Evolutionary conservation across 495 filamentous ascomycete species (phyloP).

Genomic region (Cryomyces minteri): DNA sequence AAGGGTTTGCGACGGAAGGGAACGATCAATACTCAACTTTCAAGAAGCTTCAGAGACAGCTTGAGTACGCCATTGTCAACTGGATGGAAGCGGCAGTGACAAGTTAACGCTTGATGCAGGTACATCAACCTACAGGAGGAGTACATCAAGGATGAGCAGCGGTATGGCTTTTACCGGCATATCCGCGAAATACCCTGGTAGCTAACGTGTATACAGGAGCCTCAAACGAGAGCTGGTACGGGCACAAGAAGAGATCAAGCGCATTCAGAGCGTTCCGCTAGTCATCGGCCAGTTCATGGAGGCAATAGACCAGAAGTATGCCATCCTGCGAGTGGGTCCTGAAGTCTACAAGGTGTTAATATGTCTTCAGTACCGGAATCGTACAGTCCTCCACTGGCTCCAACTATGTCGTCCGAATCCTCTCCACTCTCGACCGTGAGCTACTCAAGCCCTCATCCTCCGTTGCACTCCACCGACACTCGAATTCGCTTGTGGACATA

Average conservation of each 20-base stretch:
- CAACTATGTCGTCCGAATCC: slow-evolving; percentile 96
- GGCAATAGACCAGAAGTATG: slow-evolving; percentile 97
- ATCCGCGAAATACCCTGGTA: not conserved
- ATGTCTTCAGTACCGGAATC: slow-evolving; percentile 62
- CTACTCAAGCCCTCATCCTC: slow-evolving; percentile 93
- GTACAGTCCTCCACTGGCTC: slow-evolving; percentile 96
- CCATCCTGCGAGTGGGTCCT: not conserved
- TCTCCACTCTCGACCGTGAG: slow-evolving; percentile 96
- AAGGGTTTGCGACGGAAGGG: slow-evolving; percentile 61
- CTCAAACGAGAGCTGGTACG: slow-evolving; percentile 93
- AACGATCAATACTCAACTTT: slow-evolving; percentile 87
- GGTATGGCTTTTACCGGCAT: slow-evolving; percentile 28
- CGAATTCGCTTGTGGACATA: slow-evolving; percentile 95
- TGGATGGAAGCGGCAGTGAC: not conserved
- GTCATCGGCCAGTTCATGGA: slow-evolving; percentile 99
- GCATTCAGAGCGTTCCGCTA: slow-evolving; percentile 92
- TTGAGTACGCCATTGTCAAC: slow-evolving; percentile 44
- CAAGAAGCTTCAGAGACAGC: slow-evolving; percentile 87
- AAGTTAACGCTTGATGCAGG: slow-evolving; percentile 28
- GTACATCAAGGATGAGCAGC: slow-evolving; percentile 99
- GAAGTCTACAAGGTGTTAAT: slow-evolving; percentile 1
- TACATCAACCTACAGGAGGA: slow-evolving; percentile 98
- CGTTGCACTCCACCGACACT: slow-evolving; percentile 92
- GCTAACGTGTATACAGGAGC: slow-evolving; percentile 39
- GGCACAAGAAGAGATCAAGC: slow-evolving; percentile 98